These are phyloP conservation scores for Gossypium longicalyx DNA, from an alignment of 345 rosid genomes.

Conservation along the genomic window DNA sequence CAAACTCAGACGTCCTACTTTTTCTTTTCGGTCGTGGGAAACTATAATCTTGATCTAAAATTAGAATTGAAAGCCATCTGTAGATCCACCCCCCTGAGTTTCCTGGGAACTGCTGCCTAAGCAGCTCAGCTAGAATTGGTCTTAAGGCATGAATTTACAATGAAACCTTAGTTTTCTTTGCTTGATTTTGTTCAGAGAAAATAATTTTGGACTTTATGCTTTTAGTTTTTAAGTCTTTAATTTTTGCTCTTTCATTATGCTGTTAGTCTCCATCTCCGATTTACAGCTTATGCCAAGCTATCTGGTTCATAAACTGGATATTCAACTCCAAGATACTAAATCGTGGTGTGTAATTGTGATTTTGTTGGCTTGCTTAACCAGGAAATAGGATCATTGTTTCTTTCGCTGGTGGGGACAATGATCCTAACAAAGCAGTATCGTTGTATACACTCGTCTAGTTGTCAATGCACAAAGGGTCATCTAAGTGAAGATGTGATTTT, in stretches of 20 bases:
- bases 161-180: conserved; percentile 1
- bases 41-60: not conserved
- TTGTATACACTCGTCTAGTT: conserved; percentile 87
- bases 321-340: conserved; percentile 1
- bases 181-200: not conserved
- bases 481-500: conserved; percentile 77
- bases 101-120: not conserved
- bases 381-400: conserved; percentile 1
- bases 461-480: conserved; percentile 92
- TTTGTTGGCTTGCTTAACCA: conserved; percentile 5
- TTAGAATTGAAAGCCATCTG: not conserved
- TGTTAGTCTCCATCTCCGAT: not conserved
- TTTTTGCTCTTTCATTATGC: not conserved
- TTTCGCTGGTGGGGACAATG: conserved; percentile 37
- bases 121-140: not conserved
- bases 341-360: not conserved
- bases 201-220: not conserved
- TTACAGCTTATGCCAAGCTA: not conserved
- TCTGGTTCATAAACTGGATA: conserved; percentile 9
- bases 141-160: not conserved
- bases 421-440: conserved; percentile 83
- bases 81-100: not conserved
- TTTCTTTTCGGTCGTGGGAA: not conserved
- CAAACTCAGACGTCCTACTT: too few relatives aligned
- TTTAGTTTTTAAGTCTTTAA: not conserved